Conservation (phyloP, 1,139 yeast species). For the Kurtzmaniella quercitrusa region DNA sequence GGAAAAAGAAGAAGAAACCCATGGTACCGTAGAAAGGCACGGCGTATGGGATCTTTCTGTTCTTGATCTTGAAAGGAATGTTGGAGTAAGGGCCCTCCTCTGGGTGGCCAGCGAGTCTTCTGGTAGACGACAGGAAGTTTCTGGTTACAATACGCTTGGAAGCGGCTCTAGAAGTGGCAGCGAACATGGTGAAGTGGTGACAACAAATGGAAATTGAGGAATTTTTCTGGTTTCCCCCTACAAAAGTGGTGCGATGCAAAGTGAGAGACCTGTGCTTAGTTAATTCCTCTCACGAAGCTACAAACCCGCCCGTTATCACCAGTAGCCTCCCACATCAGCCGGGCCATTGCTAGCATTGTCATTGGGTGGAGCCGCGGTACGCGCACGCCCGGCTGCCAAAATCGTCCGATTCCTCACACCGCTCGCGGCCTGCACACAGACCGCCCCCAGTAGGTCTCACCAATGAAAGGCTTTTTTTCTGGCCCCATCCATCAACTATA, state of each 20-base stretch:
- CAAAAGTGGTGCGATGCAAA: neutral
- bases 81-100: slow-evolving; percentile 88
- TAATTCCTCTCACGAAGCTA: too few relatives aligned
- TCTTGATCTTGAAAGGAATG: slow-evolving; percentile 89
- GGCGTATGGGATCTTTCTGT: slow-evolving; percentile 85
- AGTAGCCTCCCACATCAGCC: neutral
- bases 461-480: neutral
- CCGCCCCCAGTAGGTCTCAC: neutral
- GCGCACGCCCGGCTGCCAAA: slow-evolving; percentile 1
- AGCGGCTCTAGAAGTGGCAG: slow-evolving; percentile 25
- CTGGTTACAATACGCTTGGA: slow-evolving; percentile 25
- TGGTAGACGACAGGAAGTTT: slow-evolving; percentile 36
- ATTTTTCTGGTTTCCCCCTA: neutral
- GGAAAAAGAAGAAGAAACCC: slow-evolving; percentile 55
- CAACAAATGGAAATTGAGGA: slow-evolving; percentile 3
- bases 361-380: slow-evolving; percentile 4
- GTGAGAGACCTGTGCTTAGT: neutral
- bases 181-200: slow-evolving; percentile 10
- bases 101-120: slow-evolving; percentile 38
- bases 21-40: slow-evolving; percentile 77
- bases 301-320: too few relatives aligned
- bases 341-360: slow-evolving; percentile 1
- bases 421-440: neutral
- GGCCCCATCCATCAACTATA: neutral
- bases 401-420: neutral